phyloP scores from a whole-genome alignment of 345 rosid genomes.

The Turritis glabra region DNA sequence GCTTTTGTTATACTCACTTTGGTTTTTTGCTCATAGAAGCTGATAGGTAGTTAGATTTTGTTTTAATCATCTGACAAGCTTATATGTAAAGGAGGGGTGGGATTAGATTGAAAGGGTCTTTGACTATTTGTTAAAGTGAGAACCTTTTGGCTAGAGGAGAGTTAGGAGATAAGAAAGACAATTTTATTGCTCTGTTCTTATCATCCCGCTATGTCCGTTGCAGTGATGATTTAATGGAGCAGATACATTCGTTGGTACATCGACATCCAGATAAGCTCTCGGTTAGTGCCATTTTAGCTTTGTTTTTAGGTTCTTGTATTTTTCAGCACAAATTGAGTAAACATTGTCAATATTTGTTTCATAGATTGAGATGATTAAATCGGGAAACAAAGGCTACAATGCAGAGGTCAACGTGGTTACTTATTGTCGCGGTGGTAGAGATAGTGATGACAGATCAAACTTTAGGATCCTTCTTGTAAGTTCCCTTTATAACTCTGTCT shows the following conservation, averaged over 20 bases:
- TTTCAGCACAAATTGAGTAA: background rate
- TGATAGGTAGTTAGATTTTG: background rate
- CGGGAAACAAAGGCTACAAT: slow-evolving; percentile 69
- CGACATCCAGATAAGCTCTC: slow-evolving; percentile 75
- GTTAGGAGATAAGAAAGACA: background rate
- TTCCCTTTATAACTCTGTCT: slow-evolving; percentile 19
- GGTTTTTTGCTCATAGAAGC: background rate
- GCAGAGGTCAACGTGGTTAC: slow-evolving; percentile 74
- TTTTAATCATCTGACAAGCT: too few species aligned
- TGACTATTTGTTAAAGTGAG: background rate
- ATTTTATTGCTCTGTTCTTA: background rate
- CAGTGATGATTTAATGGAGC: slow-evolving; percentile 70
- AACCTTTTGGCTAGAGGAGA: background rate
- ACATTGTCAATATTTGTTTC: background rate
- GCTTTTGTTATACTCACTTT: background rate
- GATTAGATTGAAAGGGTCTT: background rate
- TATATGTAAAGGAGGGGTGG: background rate
- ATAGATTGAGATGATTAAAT: slow-evolving; percentile 62
- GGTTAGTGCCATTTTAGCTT: slow-evolving; percentile 41
- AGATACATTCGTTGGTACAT: slow-evolving; percentile 60
- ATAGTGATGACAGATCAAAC: slow-evolving; percentile 57
- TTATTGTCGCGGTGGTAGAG: slow-evolving; percentile 49
- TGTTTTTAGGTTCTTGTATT: background rate
- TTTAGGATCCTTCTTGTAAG: slow-evolving; percentile 96
- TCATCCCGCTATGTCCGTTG: slow-evolving; percentile 20